Percentiles rank a stretch among this genome's conserved stretches.
Conservation (phyloP, 768 basidiomycete species). For the Suillus sp. region DNA sequence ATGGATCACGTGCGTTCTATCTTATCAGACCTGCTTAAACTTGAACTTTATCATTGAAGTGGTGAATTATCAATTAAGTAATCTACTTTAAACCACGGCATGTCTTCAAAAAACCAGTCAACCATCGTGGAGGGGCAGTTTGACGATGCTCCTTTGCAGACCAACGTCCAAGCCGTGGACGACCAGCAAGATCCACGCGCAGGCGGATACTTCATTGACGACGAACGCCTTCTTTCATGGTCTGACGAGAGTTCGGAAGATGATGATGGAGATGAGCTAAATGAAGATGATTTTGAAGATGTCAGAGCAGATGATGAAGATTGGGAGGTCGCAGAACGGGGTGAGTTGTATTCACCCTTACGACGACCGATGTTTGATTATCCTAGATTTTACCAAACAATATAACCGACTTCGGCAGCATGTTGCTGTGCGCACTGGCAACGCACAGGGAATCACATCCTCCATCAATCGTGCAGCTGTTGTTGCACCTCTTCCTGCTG, state of each 20-base stretch:
- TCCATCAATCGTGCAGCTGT: conserved; percentile 48
- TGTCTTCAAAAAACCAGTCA: conserved; percentile 23
- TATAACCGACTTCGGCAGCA: conserved; percentile 95
- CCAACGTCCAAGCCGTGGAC: conserved; percentile 30
- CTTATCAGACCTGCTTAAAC: conserved; percentile 4
- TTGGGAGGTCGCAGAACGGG: conserved; percentile 85
- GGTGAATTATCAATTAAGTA: neutral
- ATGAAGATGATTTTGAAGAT: conserved; percentile 55
- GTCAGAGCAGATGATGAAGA: conserved; percentile 82
- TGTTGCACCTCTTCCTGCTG: conserved; percentile 66
- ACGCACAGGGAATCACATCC: conserved; percentile 60
- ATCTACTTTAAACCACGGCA: conserved; percentile 9
- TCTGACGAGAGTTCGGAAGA: conserved; percentile 31
- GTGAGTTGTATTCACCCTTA: conserved; percentile 39
- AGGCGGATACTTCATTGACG: conserved; percentile 48
- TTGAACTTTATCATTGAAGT: neutral
- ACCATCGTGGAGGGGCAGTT: conserved; percentile 56
- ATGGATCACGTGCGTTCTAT: conserved; percentile 6
- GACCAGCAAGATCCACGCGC: conserved; percentile 24
- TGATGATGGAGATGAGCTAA: conserved; percentile 29
- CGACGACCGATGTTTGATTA: conserved; percentile 5
- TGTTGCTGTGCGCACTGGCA: conserved; percentile 78
- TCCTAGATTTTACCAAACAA: conserved; percentile 94
- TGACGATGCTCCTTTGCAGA: conserved; percentile 47
- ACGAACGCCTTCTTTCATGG: conserved; percentile 34